A percentile compares a stretch with the other conserved stretches of the same genome.
phyloP scores from a whole-genome alignment of 1,284 basidiomycete species.

The Pascua sp. region DNA sequence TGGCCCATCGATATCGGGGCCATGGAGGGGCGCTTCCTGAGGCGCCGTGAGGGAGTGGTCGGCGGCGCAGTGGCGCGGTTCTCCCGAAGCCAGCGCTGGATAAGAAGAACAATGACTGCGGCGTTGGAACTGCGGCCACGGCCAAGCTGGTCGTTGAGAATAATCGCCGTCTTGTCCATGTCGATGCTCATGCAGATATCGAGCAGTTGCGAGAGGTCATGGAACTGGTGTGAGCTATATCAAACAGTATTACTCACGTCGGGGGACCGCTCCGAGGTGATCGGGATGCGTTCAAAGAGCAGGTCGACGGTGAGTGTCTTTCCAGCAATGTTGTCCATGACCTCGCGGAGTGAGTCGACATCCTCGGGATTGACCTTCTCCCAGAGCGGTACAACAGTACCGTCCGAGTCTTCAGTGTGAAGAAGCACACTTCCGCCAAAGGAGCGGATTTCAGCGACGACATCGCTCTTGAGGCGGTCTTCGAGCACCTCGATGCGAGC shows the following conservation, averaged over 20 bases:
- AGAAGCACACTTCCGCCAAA: slow-evolving; percentile 83
- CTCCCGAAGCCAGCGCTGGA: slow-evolving; percentile 75
- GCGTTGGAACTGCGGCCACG: slow-evolving; percentile 89
- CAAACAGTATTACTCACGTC: slow-evolving; percentile 34
- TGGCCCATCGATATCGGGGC: slow-evolving; percentile 9
- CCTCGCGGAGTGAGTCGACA: slow-evolving; percentile 80
- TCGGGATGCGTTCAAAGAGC: slow-evolving; percentile 79
- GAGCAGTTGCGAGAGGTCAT: slow-evolving; percentile 64
- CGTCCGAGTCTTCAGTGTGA: slow-evolving; percentile 84
- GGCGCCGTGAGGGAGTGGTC: slow-evolving; percentile 11
- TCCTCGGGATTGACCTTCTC: slow-evolving; percentile 77
- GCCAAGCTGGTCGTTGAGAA: slow-evolving; percentile 95
- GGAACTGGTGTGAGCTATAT: slow-evolving; percentile 45
- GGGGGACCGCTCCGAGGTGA: slow-evolving; percentile 64
- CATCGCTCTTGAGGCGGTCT: slow-evolving; percentile 85
- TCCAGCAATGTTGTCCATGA: slow-evolving; percentile 65
- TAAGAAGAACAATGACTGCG: slow-evolving; percentile 80
- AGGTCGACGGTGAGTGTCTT: slow-evolving; percentile 59
- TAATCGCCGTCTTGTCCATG: slow-evolving; percentile 71
- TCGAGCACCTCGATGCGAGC: slow-evolving; percentile 83
- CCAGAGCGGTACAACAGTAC: slow-evolving; percentile 91
- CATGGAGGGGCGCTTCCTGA: slow-evolving; percentile 14
- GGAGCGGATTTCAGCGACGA: slow-evolving; percentile 71
- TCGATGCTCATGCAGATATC: slow-evolving; percentile 75
- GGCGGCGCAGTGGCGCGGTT: slow-evolving; percentile 16